Conservation (phyloP, 306 rosid species). For the Gynostemma pentaphyllum region DNA sequence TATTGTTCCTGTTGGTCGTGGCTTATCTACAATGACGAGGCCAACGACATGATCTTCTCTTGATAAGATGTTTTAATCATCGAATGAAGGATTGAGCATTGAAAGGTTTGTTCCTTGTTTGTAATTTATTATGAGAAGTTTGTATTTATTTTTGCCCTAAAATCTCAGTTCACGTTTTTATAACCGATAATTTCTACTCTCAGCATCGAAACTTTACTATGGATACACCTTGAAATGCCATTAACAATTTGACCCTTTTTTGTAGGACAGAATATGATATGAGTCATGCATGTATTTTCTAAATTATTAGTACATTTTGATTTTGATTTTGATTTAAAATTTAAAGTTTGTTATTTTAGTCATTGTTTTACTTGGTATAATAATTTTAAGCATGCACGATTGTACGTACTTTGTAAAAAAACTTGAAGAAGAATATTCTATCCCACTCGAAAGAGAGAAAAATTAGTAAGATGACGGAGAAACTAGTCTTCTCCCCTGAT, state of each 20-base stretch:
- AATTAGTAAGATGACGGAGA: too few species aligned
- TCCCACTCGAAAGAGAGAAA: too few species aligned
- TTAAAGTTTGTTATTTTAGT: neutral
- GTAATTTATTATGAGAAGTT: neutral
- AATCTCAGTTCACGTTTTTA: neutral
- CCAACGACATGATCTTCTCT: conserved; percentile 60
- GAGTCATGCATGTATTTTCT: too few species aligned
- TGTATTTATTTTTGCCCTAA: neutral
- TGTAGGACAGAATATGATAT: too few species aligned
- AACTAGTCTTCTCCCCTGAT: too few species aligned
- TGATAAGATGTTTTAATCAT: neutral
- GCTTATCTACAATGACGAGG: conserved; percentile 90
- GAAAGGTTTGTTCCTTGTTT: neutral
- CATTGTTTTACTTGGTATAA: neutral
- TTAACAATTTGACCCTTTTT: neutral
- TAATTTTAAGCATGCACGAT: neutral
- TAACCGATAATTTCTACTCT: neutral
- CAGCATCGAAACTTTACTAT: neutral
- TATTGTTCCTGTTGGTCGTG: conserved; percentile 70
- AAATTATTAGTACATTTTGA: too few species aligned
- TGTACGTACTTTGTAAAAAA: neutral
- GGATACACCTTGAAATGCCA: neutral
- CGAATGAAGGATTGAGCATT: neutral
- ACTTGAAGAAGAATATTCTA: too few species aligned
- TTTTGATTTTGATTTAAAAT: neutral